Base-by-base conservation (phyloP, 208 protist genomes). In the Leishmania tarentolae region DNA sequence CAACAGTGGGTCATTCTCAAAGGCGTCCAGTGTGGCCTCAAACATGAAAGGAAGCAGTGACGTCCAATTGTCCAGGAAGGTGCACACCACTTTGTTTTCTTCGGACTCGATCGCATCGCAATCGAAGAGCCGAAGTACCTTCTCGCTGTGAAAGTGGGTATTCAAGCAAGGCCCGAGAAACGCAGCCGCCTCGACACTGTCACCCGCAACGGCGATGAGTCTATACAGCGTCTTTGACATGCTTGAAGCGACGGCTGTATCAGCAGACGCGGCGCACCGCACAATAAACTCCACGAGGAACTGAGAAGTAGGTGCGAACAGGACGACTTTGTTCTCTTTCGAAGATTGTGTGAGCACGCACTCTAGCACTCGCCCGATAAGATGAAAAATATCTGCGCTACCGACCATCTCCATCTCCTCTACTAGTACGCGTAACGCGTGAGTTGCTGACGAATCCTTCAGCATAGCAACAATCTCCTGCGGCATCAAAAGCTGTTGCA, bases 101-200 rank as follows among this genome's bases (percentile, higher is more conserved):
- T 57, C 78, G 0, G 86, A 81, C 57, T 94, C 89, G 1, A 87
- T 77, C 0, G 80, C 68, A 52, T 96, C 89, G 78, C 89, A 92
- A 82, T 96, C 88, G 82, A 97, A 92, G 13, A 95, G 86, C 0
- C 94, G 88, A 50, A 96, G 87, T 24, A 95, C 74, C 24, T 79
- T 75, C 52, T 94, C 91, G 63, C 78, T 90, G 57, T 79, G 78
- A 31, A 96, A 84, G 28, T 77, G 57, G 7, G 75, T 61, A 31
- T 91, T 86, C 28, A 94, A 57, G 42, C 92, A 61, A 9, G 71
- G 68, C 19, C 88, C 89, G 7, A 93, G 47, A 35, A 70, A 21
- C 6, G 76, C 82, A 31, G 53, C 1, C 17, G 57, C 37, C 28
- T 46, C 76, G 35, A 81, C 0, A 46, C 40, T 44, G 80, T 75